These are phyloP conservation scores for Phytophthora pluvialis DNA, from an alignment of 352 stramenopile genomes.

Conservation along the genomic window DNA sequence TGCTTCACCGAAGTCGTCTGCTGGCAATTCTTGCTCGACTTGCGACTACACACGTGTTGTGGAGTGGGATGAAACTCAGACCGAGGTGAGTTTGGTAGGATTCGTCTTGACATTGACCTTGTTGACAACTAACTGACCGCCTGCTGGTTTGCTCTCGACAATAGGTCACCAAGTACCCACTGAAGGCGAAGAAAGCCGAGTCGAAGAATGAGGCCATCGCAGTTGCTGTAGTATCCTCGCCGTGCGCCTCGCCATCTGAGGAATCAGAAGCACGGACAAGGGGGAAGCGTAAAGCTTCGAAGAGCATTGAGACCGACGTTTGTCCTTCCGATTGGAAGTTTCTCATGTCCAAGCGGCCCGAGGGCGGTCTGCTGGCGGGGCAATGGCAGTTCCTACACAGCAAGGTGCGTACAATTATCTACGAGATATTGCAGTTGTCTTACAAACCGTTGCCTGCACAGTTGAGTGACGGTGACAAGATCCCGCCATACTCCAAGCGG, in stretches of 20 bases:
- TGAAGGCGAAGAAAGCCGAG: constrained; percentile 85
- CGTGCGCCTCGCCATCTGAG: constrained; percentile 2
- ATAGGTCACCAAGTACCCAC: constrained; percentile 80
- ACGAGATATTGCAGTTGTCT: not conserved
- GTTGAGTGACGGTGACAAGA: constrained; percentile 65
- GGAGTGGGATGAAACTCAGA: constrained; percentile 60
- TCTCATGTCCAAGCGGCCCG: constrained; percentile 79
- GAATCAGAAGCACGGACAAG: not conserved
- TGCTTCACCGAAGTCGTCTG: not conserved
- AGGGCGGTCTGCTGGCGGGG: constrained; percentile 76
- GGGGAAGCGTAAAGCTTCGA: constrained; percentile 29
- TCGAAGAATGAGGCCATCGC: constrained; percentile 79
- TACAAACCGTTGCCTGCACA: constrained; percentile 25
- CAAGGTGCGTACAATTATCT: constrained; percentile 45
- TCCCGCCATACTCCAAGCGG: constrained; percentile 68
- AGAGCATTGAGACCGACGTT: constrained; percentile 19
- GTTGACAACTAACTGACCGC: not conserved
- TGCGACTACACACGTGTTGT: constrained; percentile 60
- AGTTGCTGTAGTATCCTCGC: constrained; percentile 70
- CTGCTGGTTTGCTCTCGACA: not conserved
- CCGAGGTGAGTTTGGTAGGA: constrained; percentile 20
- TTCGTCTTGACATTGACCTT: constrained; percentile 7
- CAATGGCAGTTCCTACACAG: constrained; percentile 91
- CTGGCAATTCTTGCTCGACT: constrained; percentile 49
- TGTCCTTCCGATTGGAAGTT: constrained; percentile 60